These are phyloP conservation scores for Spathaspora passalidarum DNA, from an alignment of 805 yeast genomes.

Conservation along the genomic window DNA sequence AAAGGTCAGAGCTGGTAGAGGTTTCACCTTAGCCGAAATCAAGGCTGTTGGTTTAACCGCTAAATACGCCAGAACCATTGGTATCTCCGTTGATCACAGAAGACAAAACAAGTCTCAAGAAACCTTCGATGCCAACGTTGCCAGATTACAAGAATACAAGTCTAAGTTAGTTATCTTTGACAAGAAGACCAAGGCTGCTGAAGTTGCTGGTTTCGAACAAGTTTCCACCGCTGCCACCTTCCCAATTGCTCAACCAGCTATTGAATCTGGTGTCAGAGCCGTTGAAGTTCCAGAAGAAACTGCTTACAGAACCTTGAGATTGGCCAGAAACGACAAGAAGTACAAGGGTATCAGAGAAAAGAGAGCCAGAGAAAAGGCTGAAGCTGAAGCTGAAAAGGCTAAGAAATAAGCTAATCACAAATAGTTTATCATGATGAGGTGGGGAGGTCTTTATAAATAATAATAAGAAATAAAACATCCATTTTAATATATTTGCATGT, in stretches of 20 bases:
- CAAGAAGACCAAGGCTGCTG: conserved; percentile 76
- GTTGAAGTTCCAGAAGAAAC: conserved; percentile 67
- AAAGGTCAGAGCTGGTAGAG: conserved; percentile 99
- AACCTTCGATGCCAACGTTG: conserved; percentile 91
- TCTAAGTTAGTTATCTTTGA: conserved; percentile 95
- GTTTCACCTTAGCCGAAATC: conserved; percentile 96
- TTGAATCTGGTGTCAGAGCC: conserved; percentile 82
- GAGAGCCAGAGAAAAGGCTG: conserved; percentile 96
- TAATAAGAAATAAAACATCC: conserved; percentile 2
- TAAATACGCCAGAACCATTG: conserved; percentile 96
- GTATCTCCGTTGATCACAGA: conserved; percentile 99
- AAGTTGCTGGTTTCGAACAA: conserved; percentile 62
- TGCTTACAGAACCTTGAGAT: conserved; percentile 94
- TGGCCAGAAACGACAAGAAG: conserved; percentile 92
- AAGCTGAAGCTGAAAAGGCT: conserved; percentile 97
- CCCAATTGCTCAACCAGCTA: conserved; percentile 84
- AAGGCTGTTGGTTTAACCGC: conserved; percentile 93
- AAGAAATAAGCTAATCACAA: conserved; percentile 65
- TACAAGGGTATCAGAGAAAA: conserved; percentile 95
- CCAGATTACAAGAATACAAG: conserved; percentile 94
- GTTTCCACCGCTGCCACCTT: conserved; percentile 74
- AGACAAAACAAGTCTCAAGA: conserved; percentile 97
- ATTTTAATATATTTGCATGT: conserved; percentile 5
- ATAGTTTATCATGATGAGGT: neutral
- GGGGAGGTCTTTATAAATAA: conserved; percentile 3